Percentiles rank a stretch among this genome's conserved stretches.
Conservation (phyloP, 208 protist genomes). For the Leishmania mexicana region DNA sequence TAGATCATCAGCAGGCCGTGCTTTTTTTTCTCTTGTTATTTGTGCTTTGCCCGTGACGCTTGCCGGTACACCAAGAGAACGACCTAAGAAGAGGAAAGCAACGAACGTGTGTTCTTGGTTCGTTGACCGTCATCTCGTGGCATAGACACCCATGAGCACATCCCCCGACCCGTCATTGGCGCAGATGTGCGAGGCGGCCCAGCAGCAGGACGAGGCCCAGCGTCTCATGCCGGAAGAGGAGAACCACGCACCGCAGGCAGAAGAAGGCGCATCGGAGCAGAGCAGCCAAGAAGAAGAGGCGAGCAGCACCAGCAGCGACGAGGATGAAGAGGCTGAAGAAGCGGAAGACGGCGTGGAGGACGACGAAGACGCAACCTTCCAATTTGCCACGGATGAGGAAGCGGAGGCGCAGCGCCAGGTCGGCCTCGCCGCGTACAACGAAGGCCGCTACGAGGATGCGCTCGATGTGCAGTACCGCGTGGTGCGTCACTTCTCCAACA, state of each 20-base stretch:
- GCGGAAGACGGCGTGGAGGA: conserved; percentile 34
- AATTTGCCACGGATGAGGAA: conserved; percentile 66
- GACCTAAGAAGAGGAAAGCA: too few species aligned
- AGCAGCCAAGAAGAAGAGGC: conserved; percentile 20
- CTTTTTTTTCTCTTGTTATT: background rate
- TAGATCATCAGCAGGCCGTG: background rate
- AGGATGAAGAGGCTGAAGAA: conserved; percentile 21
- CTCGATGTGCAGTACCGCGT: conserved; percentile 80
- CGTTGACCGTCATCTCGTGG: background rate
- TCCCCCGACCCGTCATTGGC: background rate
- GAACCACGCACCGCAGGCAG: background rate
- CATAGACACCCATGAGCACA: conserved; percentile 13
- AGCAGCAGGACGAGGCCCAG: conserved; percentile 2
- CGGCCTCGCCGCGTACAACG: conserved; percentile 73
- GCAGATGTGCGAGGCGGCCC: conserved; percentile 4
- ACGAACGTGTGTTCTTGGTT: background rate
- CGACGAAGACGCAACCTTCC: conserved; percentile 44
- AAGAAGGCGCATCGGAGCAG: conserved; percentile 4
- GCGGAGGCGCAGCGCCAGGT: conserved; percentile 48
- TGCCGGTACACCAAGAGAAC: background rate
- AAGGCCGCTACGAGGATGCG: conserved; percentile 61
- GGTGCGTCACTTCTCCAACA: conserved; percentile 77
- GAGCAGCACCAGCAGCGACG: conserved; percentile 24
- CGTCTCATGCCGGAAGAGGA: background rate
- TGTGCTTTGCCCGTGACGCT: background rate